phyloP scores from a whole-genome alignment of 352 stramenopile genomes.

The Phytophthora ramorum region DNA sequence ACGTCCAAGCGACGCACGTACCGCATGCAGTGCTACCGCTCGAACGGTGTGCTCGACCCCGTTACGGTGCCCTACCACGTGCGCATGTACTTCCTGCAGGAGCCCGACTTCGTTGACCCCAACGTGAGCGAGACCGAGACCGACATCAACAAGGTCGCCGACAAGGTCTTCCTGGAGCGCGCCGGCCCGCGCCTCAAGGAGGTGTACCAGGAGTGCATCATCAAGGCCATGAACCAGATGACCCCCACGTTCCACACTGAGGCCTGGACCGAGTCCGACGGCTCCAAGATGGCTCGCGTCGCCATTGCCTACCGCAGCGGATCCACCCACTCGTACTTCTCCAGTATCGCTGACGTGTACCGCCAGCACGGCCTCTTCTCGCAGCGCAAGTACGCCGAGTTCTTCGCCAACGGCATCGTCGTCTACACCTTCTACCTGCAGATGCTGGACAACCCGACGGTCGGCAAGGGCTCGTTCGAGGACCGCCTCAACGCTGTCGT shows the following conservation, averaged over 20 bases:
- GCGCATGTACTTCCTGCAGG: slow-evolving; percentile 86
- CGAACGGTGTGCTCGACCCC: slow-evolving; percentile 77
- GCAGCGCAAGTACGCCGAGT: slow-evolving; percentile 86
- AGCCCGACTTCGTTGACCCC: slow-evolving; percentile 71
- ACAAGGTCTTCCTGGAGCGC: slow-evolving; percentile 81
- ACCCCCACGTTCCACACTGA: slow-evolving; percentile 85
- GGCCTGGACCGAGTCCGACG: slow-evolving; percentile 74
- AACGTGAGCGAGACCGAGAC: slow-evolving; percentile 66
- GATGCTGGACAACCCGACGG: slow-evolving; percentile 62
- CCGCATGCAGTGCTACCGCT: slow-evolving; percentile 89
- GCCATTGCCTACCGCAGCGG: slow-evolving; percentile 82
- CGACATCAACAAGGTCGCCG: slow-evolving; percentile 77
- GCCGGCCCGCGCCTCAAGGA: slow-evolving; percentile 69
- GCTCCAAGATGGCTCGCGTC: slow-evolving; percentile 80
- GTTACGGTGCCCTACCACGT: slow-evolving; percentile 80
- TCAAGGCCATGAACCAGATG: slow-evolving; percentile 76
- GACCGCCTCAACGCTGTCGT: slow-evolving; percentile 71
- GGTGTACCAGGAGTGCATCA: slow-evolving; percentile 85
- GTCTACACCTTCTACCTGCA: slow-evolving; percentile 89
- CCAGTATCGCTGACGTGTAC: slow-evolving; percentile 87
- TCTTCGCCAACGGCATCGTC: slow-evolving; percentile 87
- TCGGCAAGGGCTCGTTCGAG: slow-evolving; percentile 67
- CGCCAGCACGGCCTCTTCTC: slow-evolving; percentile 85
- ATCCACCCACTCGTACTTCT: slow-evolving; percentile 88
- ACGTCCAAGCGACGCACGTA: slow-evolving; percentile 66